Evolutionary conservation across 2,329 filamentous ascomycete genomes (phyloP).

Genomic region (Plectosphaerella cucumerina): DNA sequence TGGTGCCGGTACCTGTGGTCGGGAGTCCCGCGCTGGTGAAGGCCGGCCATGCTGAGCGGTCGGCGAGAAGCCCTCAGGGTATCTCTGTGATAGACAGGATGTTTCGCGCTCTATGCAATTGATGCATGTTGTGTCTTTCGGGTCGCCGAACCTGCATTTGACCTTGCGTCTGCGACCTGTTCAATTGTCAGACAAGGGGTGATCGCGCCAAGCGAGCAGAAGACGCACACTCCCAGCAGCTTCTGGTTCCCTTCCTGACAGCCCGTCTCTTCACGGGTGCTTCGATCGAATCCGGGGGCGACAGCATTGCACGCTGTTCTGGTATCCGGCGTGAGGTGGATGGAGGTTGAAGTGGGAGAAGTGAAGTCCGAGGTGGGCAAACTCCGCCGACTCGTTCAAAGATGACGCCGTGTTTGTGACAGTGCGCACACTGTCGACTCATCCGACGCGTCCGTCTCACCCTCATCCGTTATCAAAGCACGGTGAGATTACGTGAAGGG

Average conservation of each 20-base stretch:
- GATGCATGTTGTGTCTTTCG: not conserved
- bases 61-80: not conserved
- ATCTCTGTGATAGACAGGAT: not conserved
- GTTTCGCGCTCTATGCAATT: not conserved
- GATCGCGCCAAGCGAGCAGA: too few species aligned
- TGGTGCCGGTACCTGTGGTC: not conserved
- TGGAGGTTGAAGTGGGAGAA: too few species aligned
- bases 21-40: not conserved
- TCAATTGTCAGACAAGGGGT: not conserved
- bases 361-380: too few species aligned
- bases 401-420: too few species aligned
- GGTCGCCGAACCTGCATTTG: not conserved
- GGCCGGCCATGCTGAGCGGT: not conserved
- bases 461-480: too few species aligned
- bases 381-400: too few species aligned
- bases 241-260: not conserved
- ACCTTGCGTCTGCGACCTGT: not conserved
- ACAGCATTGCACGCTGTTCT: too few species aligned
- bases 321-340: too few species aligned
- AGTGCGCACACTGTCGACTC: too few species aligned
- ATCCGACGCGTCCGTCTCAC: too few species aligned
- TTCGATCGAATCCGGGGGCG: not conserved
- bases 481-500: too few species aligned
- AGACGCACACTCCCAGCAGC: not conserved
- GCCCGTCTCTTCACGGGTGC: not conserved